Conservation (phyloP, 495 filamentous ascomycete genomes). For the Jackrogersella minutella region DNA sequence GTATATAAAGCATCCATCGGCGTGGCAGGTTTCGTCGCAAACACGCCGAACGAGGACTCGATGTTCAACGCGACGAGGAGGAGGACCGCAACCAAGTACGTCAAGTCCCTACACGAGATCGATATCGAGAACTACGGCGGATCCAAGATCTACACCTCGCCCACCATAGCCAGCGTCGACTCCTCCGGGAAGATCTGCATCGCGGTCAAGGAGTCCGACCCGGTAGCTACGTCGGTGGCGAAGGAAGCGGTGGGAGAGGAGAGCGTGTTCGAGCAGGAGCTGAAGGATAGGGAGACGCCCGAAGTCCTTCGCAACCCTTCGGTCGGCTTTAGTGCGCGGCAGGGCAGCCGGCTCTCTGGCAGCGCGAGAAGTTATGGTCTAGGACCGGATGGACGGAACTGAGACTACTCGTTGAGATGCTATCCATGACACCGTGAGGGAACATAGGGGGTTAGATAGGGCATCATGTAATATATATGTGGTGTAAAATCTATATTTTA, state of each 20-base stretch:
- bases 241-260: conserved; percentile 53
- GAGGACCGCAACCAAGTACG: neutral
- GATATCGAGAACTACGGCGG: conserved; percentile 71
- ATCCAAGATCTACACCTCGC: conserved; percentile 69
- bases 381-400: neutral
- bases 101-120: conserved; percentile 50
- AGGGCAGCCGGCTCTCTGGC: neutral
- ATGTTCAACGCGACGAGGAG: conserved; percentile 35
- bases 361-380: conserved; percentile 27
- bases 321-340: neutral
- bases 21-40: conserved; percentile 58
- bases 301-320: conserved; percentile 2
- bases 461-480: conserved; percentile 15
- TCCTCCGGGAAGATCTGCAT: conserved; percentile 67
- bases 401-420: no score
- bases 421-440: neutral
- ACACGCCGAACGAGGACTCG: conserved; percentile 41
- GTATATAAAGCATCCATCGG: conserved; percentile 48
- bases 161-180: conserved; percentile 64
- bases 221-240: conserved; percentile 60
- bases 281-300: conserved; percentile 10
- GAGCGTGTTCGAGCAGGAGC: conserved; percentile 37
- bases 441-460: neutral
- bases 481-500: conserved; percentile 10
- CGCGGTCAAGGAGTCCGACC: conserved; percentile 53